These are phyloP conservation scores for Tulasnella sp. DNA, from an alignment of 768 basidiomycete species.

Conservation along the genomic window DNA sequence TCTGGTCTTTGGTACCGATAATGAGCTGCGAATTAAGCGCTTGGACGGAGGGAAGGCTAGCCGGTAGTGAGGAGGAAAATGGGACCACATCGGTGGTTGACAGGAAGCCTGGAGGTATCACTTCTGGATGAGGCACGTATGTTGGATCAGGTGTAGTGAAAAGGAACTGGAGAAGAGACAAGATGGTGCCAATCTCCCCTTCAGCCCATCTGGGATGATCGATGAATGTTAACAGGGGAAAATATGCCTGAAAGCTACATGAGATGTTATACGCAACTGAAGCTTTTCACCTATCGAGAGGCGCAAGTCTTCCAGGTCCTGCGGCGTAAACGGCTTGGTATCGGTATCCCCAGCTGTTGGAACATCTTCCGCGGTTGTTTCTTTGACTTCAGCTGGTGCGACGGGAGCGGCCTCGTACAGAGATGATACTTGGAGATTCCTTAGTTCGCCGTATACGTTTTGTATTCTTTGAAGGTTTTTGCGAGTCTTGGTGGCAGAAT, in stretches of 20 bases:
- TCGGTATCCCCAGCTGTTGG: conserved; percentile 9
- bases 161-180: conserved; percentile 54
- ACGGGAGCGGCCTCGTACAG: conserved; percentile 22
- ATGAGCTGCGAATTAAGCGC: conserved; percentile 62
- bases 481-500: conserved; percentile 48
- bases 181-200: conserved; percentile 71
- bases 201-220: not conserved
- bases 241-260: too few relatives aligned
- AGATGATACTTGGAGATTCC: conserved; percentile 33
- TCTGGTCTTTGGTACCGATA: conserved; percentile 72
- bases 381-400: conserved; percentile 17
- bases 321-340: conserved; percentile 49
- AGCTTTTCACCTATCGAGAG: conserved; percentile 59
- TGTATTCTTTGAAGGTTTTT: conserved; percentile 61
- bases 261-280: conserved; percentile 38
- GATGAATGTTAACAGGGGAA: too few relatives aligned
- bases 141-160: conserved; percentile 36
- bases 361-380: conserved; percentile 25
- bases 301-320: conserved; percentile 66
- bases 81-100: not conserved
- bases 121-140: conserved; percentile 15
- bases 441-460: conserved; percentile 69
- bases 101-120: conserved; percentile 22
- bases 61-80: not conserved
- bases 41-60: conserved; percentile 49